Percentiles rank a stretch among this genome's conserved stretches.
Evolutionary conservation across 371 early-diverging fungal genomes (phyloP).

Genomic region (Syncephalastrum monosporum): DNA sequence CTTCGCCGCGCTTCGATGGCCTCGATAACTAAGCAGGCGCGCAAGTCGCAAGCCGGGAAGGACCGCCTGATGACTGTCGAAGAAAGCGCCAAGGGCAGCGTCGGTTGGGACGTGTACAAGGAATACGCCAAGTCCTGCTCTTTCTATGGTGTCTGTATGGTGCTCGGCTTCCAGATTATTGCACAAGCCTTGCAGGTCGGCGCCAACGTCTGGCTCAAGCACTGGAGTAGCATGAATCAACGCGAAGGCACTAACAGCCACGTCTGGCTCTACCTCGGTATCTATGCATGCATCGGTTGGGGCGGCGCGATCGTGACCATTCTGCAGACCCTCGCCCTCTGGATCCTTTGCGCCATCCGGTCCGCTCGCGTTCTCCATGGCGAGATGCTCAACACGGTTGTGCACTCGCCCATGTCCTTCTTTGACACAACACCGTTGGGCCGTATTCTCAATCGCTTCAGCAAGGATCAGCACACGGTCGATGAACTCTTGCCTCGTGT

Average conservation of each 20-base stretch:
- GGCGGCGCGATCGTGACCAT: constrained; percentile 64
- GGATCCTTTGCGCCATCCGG: constrained; percentile 82
- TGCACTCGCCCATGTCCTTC: constrained; percentile 85
- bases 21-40: constrained; percentile 29
- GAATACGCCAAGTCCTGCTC: constrained; percentile 81
- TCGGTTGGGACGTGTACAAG: constrained; percentile 68
- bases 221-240: constrained; percentile 64
- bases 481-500: constrained; percentile 77
- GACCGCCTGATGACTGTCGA: constrained; percentile 70
- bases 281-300: constrained; percentile 84
- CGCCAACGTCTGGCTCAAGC: constrained; percentile 71
- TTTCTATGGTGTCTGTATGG: constrained; percentile 46
- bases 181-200: constrained; percentile 59
- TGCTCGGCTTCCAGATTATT: constrained; percentile 54
- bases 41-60: constrained; percentile 23
- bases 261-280: constrained; percentile 64
- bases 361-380: constrained; percentile 64
- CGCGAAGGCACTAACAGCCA: constrained; percentile 26
- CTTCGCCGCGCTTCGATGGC: constrained; percentile 58
- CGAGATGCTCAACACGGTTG: constrained; percentile 53
- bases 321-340: constrained; percentile 72
- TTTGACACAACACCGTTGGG: constrained; percentile 89
- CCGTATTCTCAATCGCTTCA: constrained; percentile 83
- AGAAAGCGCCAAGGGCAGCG: constrained; percentile 79
- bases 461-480: constrained; percentile 82